Percentiles rank a stretch among this genome's conserved stretches.
These are phyloP conservation scores for Fusarium nodosum DNA, from an alignment of 2,329 filamentous ascomycete species.

Conservation along the genomic window DNA sequence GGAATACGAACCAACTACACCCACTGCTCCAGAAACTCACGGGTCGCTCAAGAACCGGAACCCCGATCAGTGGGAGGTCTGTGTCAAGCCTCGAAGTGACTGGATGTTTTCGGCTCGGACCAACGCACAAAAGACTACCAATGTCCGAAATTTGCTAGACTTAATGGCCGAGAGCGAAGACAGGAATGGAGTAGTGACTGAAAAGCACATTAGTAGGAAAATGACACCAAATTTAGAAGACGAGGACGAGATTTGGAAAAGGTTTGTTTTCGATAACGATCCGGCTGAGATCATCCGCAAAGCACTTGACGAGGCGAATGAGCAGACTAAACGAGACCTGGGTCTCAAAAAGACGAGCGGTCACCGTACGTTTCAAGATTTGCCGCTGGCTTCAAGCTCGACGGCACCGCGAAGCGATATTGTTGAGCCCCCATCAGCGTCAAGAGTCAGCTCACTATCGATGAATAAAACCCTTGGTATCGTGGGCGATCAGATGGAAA, in stretches of 20 bases:
- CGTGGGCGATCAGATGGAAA: slow-evolving; percentile 4
- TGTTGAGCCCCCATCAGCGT: slow-evolving; percentile 39
- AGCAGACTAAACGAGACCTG: slow-evolving; percentile 39
- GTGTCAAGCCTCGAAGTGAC: slow-evolving; percentile 5
- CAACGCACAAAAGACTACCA: slow-evolving; percentile 12
- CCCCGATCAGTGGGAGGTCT: slow-evolving; percentile 3
- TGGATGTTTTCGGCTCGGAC: slow-evolving; percentile 12
- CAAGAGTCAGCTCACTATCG: slow-evolving; percentile 20
- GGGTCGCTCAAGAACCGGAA: not conserved
- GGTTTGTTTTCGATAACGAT: slow-evolving; percentile 49
- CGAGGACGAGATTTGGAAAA: slow-evolving; percentile 51
- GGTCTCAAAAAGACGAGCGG: slow-evolving; percentile 1
- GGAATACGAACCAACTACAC: not conserved
- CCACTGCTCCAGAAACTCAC: not conserved
- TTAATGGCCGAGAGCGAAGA: slow-evolving; percentile 37
- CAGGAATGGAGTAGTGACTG: not conserved
- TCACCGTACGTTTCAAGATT: slow-evolving; percentile 22
- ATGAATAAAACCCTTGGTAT: not conserved
- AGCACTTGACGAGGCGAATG: slow-evolving; percentile 42
- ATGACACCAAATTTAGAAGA: slow-evolving; percentile 36
- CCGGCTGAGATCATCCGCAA: slow-evolving; percentile 33
- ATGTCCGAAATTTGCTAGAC: slow-evolving; percentile 43
- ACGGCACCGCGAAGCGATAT: slow-evolving; percentile 30
- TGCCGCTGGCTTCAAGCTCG: slow-evolving; percentile 20
- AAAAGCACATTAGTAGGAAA: not conserved